These are phyloP conservation scores for Babesia gibsoni DNA, from an alignment of 169 alveolate genomes.

Conservation along the genomic window DNA sequence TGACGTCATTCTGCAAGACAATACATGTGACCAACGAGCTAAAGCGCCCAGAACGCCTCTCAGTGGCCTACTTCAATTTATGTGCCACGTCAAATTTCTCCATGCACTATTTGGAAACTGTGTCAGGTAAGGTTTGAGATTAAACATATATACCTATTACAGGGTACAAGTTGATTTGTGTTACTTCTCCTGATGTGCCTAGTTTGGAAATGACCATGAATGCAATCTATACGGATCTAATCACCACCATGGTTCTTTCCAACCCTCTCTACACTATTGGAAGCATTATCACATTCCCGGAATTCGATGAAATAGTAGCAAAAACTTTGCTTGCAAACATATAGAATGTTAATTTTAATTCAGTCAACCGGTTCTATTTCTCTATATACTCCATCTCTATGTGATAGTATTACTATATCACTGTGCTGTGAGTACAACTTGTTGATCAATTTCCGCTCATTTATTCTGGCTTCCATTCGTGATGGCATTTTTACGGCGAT, in stretches of 20 bases:
- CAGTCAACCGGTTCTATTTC: slow-evolving; percentile 28
- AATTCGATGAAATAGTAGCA: slow-evolving; percentile 36
- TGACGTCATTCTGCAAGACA: slow-evolving; percentile 55
- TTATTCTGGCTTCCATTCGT: slow-evolving; percentile 36
- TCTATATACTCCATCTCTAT: slow-evolving; percentile 44
- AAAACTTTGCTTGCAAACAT: slow-evolving; percentile 36
- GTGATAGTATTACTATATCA: slow-evolving; percentile 22
- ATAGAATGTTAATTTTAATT: neutral
- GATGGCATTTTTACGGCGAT: slow-evolving; percentile 3
- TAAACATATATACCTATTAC: neutral
- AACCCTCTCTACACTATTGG: slow-evolving; percentile 54
- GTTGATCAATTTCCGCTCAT: slow-evolving; percentile 33
- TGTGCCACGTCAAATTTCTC: slow-evolving; percentile 53
- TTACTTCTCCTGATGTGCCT: slow-evolving; percentile 54
- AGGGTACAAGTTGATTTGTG: slow-evolving; percentile 64
- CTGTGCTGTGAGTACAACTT: slow-evolving; percentile 15
- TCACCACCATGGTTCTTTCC: slow-evolving; percentile 32
- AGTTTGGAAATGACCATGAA: slow-evolving; percentile 41
- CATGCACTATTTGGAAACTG: slow-evolving; percentile 57
- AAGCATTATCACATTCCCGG: slow-evolving; percentile 16
- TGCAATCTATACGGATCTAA: slow-evolving; percentile 50
- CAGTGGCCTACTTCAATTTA: slow-evolving; percentile 50
- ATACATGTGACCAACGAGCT: slow-evolving; percentile 48
- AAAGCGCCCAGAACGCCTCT: slow-evolving; percentile 34
- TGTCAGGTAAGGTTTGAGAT: slow-evolving; percentile 22